Base-by-base conservation (phyloP, 1,284 basidiomycete species). In the Marasmius oreades region DNA sequence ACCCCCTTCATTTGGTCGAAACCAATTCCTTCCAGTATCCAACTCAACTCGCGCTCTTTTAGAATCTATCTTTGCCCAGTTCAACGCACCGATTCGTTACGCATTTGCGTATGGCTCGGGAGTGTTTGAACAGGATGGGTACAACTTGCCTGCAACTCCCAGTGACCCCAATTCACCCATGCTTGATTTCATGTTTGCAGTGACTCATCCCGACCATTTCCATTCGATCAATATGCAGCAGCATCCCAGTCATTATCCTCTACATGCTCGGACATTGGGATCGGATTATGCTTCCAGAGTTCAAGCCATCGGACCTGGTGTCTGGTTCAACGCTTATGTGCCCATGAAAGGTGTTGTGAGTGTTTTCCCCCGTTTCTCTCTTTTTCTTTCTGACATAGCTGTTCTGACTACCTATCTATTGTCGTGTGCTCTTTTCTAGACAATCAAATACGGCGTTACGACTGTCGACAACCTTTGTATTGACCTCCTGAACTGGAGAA, bases 361-460 rank as follows among this genome's bases (percentile, higher is more conserved):
- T 87, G 43, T 54, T 39, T 52, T 18, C 39, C 31, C 48, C 44
- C 31, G 52, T 64, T 58, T 52, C 28, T 33, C 45, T 42, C 18
- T 53, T 59, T 20, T 62, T 57, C 22, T 56, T 53, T 12, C 22
- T n/a, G n/a, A n/a, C n/a, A n/a, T n/a, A n/a, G 60, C 46, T 31
- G 16, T 11, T 6, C 39, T 42, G 3, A 18, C 20, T 14, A 16
- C 5, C 37, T 20, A 7, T 16, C 16, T 20, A 18, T 20, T 1
- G 39, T n/a, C 39, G 39, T n/a, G 39, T 42, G 39, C 39, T 14
- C 39, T 16, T 16, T 26, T 46, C 43, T 1, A 97, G 91, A 87
- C 82, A 52, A 91, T 98, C 74, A 99, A 99, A 74, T 99, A 99
- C 70, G 96, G 96, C n/a, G 88, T 98, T 24, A 95, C 96, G 33